phyloP scores from a whole-genome alignment of 352 stramenopile genomes.

The Phytophthora pseudosyringae region DNA sequence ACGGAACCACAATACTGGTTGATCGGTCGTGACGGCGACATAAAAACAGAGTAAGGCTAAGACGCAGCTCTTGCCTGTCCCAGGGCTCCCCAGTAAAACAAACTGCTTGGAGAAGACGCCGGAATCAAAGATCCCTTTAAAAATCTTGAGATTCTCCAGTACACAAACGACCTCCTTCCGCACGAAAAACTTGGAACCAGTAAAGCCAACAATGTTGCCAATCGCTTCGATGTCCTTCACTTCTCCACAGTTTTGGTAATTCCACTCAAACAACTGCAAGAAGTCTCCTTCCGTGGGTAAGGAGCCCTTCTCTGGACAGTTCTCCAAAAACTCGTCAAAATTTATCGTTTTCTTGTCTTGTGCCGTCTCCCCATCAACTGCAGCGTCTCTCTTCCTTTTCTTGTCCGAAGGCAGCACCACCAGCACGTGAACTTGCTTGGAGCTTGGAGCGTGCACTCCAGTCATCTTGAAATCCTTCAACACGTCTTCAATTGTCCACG shows the following conservation, averaged over 20 bases:
- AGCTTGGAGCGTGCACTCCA: too few relatives aligned
- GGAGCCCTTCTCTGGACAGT: not conserved
- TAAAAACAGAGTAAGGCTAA: constrained; percentile 21
- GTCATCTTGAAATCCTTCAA: too few relatives aligned
- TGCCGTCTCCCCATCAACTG: too few relatives aligned
- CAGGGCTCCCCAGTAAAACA: constrained; percentile 11
- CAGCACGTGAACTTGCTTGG: not conserved
- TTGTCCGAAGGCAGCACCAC: too few relatives aligned
- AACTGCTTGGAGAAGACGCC: constrained; percentile 13
- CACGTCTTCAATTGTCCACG: too few relatives aligned
- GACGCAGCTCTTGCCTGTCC: constrained; percentile 24
- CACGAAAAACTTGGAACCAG: constrained; percentile 13
- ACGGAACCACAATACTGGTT: constrained; percentile 12
- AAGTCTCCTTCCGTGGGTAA: too few relatives aligned
- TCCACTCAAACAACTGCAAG: constrained; percentile 7
- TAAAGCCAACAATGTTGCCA: constrained; percentile 18
- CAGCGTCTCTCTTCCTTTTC: too few relatives aligned
- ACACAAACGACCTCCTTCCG: constrained; percentile 20
- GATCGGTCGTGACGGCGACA: not conserved
- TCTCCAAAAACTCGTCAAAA: not conserved
- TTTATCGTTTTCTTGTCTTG: constrained; percentile 2
- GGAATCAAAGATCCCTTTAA: not conserved
- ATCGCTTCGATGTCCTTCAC: constrained; percentile 17
- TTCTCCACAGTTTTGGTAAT: not conserved
- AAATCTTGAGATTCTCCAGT: not conserved